Evolutionary conservation across 805 yeast genomes (phyloP).

Genomic region (Schwanniomyces pseudopolymorphus): DNA sequence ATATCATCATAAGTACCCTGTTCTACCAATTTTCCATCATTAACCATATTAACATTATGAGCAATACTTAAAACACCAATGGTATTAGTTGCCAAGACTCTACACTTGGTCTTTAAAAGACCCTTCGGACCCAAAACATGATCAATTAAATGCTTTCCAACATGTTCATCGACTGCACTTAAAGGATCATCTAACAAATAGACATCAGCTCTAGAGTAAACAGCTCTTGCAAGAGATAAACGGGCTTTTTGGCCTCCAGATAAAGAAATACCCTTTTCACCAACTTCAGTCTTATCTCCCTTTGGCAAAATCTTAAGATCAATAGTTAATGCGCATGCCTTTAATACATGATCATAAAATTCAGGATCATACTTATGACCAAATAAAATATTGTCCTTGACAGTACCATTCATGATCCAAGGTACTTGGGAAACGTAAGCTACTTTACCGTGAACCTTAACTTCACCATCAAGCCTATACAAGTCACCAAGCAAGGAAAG

Average conservation of each 20-base stretch:
- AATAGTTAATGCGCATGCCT: conserved; percentile 82
- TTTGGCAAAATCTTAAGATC: conserved; percentile 81
- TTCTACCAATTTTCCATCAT: conserved; percentile 66
- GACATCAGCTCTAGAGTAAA: conserved; percentile 90
- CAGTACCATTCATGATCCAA: conserved; percentile 96
- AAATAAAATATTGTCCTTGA: conserved; percentile 85
- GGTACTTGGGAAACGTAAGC: conserved; percentile 94
- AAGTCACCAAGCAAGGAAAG: conserved; percentile 83
- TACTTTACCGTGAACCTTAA: conserved; percentile 67
- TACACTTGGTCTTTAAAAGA: conserved; percentile 69
- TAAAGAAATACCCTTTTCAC: conserved; percentile 94
- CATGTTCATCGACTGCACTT: conserved; percentile 98
- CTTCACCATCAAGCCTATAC: conserved; percentile 71
- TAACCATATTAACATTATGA: conserved; percentile 63
- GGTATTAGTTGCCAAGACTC: conserved; percentile 81
- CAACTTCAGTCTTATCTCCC: conserved; percentile 91
- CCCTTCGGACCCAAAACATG: conserved; percentile 84
- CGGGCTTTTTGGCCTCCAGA: conserved; percentile 99
- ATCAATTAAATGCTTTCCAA: conserved; percentile 79
- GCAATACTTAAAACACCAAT: conserved; percentile 81
- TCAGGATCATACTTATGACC: conserved; percentile 82
- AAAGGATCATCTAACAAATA: conserved; percentile 89
- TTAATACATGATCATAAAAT: conserved; percentile 76
- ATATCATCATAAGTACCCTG: conserved; percentile 62
- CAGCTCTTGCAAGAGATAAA: conserved; percentile 91